Base-by-base conservation (phyloP, 768 basidiomycete genomes). In the Phanerochaete carnosa region DNA sequence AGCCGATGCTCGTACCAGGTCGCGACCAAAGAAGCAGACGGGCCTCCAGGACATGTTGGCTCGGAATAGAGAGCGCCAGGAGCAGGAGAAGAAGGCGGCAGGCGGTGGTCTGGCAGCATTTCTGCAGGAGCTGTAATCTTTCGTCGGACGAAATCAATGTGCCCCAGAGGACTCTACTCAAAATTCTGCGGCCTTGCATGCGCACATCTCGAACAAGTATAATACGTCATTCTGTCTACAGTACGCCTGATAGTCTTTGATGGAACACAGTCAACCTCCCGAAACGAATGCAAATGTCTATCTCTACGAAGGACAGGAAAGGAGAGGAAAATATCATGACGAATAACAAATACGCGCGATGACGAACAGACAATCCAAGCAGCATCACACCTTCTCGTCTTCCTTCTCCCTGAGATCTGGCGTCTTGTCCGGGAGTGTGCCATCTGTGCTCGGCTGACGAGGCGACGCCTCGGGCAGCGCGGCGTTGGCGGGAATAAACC, bases 41-140 rank as follows among this genome's bases (percentile, higher is more conserved):
- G 79, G 79, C 11, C 68, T 92, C 45, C 87, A 85, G 69, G 80
- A 84, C 45, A 80, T 92, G 76, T 76, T 92, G 33, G 79, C 80
- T 28, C 81, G 82, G 43, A 88, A 87, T 62, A 82, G 80, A 50
- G 76, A 86, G 63, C 76, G 80, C 65, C 76, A 82, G 67, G 74
- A 75, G 53, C 76, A 74, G 64, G 76, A 78, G 72, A 73, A 69
- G 65, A 67, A 70, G 26, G 59, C 67, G 65, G 51, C 69, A 62
- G 54, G 73, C 66, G 50, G 61, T 28, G 80, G 82, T 22, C 73
- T 90, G 32, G 80, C 85, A 3, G 80, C 81, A 32, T 89, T 88
- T 69, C 68, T 86, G 30, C 76, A 73, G 55, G 76, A 71, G 28
- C 72, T 85, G 32, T 72, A 62, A 68, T 11, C 57, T n/a, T 22